phyloP scores from a whole-genome alignment of 345 rosid species.

The Hibiscus syriacus region DNA sequence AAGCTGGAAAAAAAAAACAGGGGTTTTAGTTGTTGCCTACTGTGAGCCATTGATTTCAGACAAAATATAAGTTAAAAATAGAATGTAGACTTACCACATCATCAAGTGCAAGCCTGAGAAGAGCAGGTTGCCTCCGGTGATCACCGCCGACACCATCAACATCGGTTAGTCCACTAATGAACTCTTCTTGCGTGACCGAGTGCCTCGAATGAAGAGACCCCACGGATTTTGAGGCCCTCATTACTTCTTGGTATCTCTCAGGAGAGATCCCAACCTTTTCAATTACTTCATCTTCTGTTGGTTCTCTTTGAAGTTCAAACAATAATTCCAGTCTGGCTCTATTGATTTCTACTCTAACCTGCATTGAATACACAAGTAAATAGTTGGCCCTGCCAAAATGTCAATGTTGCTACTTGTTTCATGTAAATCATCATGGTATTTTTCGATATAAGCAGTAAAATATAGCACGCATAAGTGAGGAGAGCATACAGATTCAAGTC shows the following conservation, averaged over 20 bases:
- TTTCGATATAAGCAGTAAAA: background rate
- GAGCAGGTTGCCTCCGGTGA: slow-evolving; percentile 60
- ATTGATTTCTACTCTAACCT: slow-evolving; percentile 78
- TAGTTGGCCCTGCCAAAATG: background rate
- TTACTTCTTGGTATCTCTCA: slow-evolving; percentile 74
- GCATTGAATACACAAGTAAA: slow-evolving; percentile 15
- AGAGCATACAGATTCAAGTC: slow-evolving; percentile 76
- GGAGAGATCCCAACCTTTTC: slow-evolving; percentile 59
- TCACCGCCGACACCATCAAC: slow-evolving; percentile 64
- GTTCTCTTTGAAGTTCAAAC: slow-evolving; percentile 56
- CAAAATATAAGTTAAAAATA: background rate
- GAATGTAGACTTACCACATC: slow-evolving; percentile 58
- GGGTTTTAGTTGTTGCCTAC: background rate
- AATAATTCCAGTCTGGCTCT: slow-evolving; percentile 56
- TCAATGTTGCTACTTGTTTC: too few species aligned
- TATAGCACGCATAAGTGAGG: slow-evolving; percentile 4
- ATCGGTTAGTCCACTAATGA: slow-evolving; percentile 65
- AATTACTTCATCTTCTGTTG: slow-evolving; percentile 66
- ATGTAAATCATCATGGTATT: background rate
- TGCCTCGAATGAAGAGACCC: slow-evolving; percentile 72
- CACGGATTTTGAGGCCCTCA: slow-evolving; percentile 64
- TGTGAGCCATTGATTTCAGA: too few species aligned
- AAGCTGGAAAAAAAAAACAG: slow-evolving; percentile 41
- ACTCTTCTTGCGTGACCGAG: slow-evolving; percentile 73
- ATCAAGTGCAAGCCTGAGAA: slow-evolving; percentile 94